phyloP scores from a whole-genome alignment of 441 rosid species.

The Lepidium campestre region DNA sequence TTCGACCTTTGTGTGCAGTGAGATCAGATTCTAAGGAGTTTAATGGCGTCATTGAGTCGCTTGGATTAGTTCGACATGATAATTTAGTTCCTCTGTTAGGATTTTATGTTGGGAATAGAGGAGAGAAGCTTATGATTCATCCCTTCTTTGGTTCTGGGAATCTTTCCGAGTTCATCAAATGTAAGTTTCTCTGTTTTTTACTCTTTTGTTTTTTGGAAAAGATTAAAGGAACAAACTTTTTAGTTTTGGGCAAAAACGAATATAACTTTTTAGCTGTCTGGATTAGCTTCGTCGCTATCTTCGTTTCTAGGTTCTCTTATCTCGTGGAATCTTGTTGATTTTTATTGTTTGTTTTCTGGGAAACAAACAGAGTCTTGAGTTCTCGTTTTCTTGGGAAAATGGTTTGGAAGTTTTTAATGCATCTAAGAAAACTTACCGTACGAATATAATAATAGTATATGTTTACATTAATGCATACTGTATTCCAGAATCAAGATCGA shows the following conservation, averaged over 20 bases:
- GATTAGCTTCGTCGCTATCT: neutral
- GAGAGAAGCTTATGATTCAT: conserved; percentile 88
- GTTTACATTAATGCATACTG: neutral
- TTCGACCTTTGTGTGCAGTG: conserved; percentile 66
- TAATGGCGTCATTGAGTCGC: conserved; percentile 38
- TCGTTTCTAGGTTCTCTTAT: neutral
- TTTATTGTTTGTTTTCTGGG: neutral
- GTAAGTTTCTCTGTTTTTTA: conserved; percentile 32
- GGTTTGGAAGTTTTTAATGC: neutral
- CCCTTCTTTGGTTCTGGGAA: conserved; percentile 64
- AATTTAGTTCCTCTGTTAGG: conserved; percentile 84
- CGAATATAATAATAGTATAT: neutral
- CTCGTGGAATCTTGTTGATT: neutral
- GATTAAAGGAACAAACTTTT: conserved; percentile 11
- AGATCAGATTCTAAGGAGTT: conserved; percentile 40
- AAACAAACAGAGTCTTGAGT: conserved; percentile 3
- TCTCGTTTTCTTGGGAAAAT: conserved; percentile 2
- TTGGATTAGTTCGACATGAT: conserved; percentile 63
- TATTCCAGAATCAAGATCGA: neutral
- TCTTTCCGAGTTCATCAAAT: conserved; percentile 63
- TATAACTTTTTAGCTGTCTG: neutral
- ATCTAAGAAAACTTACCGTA: neutral
- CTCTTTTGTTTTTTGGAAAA: conserved; percentile 8
- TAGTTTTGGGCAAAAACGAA: neutral
- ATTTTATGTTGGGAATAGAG: conserved; percentile 70